Evolutionary conservation across 2,329 filamentous ascomycete species (phyloP), one percentile per base, ranked within the genome.

Genomic region (Cercospora sp.): DNA sequence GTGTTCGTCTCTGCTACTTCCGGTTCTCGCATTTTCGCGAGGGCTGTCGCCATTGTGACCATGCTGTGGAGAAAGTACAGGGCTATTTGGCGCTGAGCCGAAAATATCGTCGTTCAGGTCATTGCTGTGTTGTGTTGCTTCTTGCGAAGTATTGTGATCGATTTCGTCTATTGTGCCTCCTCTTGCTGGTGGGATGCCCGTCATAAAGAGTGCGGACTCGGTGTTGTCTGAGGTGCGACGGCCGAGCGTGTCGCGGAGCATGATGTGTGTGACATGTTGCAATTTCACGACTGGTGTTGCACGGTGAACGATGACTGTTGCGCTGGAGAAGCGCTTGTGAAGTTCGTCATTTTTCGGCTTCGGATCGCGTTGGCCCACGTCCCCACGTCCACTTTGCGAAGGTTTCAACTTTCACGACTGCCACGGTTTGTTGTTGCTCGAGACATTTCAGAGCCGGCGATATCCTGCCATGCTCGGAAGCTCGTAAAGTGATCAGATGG

Each of bases 31-130:
- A 2, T 65, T 30, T 7, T n/a, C 51, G 16, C 20, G 8, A 23
- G 30, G 23, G 12, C 12, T 3, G 16, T n/a, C 16, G 13, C 7
- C 18, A 8, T n/a, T 16, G 53, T 39, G 59, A 53, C 10, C n/a
- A 33, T 64, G 39, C 69, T 63, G 26, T 10, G 63, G 67, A n/a
- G 51, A 26, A 1, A 72, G 64, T 1, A 68, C 66, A 3, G 81
- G 81, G 2, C 81, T 82, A 4, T 74, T 71, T 3, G 81, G 80
- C 30, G 77, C 79, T 30, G 81, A 83, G 58, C 81, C 82, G 67
- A 84, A 84, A 48, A 84, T 80, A 65, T 84, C 82, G 72, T 83
- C 81, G 48, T 83, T 77, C 1, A 75, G 72, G 39, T 78, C 74
- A 51, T 74, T 63, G 8, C 42, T 66, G 33, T 65, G 57, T 6